Base-by-base conservation (phyloP, 2,329 filamentous ascomycete species). In the Thielaviopsis euricoi region DNA sequence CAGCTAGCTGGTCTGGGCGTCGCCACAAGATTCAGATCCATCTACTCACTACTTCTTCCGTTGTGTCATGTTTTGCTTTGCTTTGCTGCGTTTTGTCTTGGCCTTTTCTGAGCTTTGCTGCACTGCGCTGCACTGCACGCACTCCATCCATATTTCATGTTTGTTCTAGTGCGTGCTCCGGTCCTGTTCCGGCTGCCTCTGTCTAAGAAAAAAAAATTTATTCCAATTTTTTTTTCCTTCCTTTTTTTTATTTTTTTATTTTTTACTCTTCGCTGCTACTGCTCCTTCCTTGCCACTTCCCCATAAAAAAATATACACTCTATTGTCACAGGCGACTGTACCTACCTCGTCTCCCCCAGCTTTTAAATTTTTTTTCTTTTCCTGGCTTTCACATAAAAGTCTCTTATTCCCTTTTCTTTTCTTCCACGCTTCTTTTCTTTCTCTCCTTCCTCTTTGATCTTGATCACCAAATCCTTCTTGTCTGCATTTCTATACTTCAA, bases 111-210 rank as follows among this genome's bases (percentile, higher is more conserved):
- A 22, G 49, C 25, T 51, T 22, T 25, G 49, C 29, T 33, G 29
- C 29, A 33, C n/a, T n/a, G n/a, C n/a, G 29, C 29, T 10, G 29
- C 29, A n/a, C n/a, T n/a, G n/a, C n/a, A n/a, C n/a, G n/a, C n/a
- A n/a, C n/a, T n/a, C n/a, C n/a, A n/a, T 33, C 9, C 29, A 33
- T 33, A 33, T 33, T 33, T 10, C 29, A 33, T 33, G 29, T 33
- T 33, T 10, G 7, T 33, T 33, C 29, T 33, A 6, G 29, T 33
- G 49, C 21, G 49, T 52, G 46, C 58, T 60, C 55, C 58, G 58
- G 58, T 57, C 51, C 55, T 55, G 46, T 60, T 57, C 58, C 58
- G 58, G 58, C 52, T 56, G 21, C 29, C 19, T 33, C 29, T 33
- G n/a, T 15, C 43, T 12, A 58, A 48, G 37, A 53, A 53, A 40